Evolutionary conservation across 2,329 filamentous ascomycete genomes (phyloP).

Genomic region (Drechmeria coniospora): DNA sequence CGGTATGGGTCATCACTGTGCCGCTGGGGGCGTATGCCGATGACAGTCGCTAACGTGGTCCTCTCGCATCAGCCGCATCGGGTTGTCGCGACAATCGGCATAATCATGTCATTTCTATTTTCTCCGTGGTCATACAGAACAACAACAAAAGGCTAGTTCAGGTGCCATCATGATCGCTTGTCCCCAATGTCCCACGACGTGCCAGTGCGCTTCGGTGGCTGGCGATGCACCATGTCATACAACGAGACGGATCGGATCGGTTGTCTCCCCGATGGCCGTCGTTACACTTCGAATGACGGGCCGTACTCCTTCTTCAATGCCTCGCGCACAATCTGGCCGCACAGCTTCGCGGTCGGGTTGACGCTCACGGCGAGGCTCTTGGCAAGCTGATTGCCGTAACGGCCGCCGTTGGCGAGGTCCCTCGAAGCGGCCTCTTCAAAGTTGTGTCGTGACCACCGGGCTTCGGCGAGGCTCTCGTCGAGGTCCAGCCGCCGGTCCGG

Average conservation of each 20-base stretch:
- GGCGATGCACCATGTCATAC: not conserved
- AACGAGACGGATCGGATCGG: not conserved
- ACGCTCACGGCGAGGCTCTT: constrained; percentile 48
- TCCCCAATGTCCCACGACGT: no score
- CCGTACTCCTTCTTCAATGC: constrained; percentile 56
- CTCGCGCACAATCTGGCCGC: constrained; percentile 52
- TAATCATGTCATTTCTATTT: constrained; percentile 3
- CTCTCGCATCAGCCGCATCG: constrained; percentile 13
- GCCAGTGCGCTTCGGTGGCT: not conserved
- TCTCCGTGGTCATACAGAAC: no score
- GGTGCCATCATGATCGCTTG: no score
- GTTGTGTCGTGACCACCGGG: constrained; percentile 33
- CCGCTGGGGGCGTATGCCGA: no score
- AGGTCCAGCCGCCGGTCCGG: constrained; percentile 21
- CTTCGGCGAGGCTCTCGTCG: constrained; percentile 25
- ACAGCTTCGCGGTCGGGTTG: constrained; percentile 55
- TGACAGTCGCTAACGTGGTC: not conserved
- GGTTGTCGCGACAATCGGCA: constrained; percentile 9
- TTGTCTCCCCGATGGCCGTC: not conserved
- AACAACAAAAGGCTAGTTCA: no score
- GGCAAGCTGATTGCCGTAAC: constrained; percentile 50
- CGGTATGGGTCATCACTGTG: constrained; percentile 15
- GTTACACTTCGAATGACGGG: constrained; percentile 26
- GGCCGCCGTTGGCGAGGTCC: constrained; percentile 48
- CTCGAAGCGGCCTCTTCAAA: constrained; percentile 48